Conservation (phyloP, 192 early-diverging fungal species). For the Coemansia asiatica region DNA sequence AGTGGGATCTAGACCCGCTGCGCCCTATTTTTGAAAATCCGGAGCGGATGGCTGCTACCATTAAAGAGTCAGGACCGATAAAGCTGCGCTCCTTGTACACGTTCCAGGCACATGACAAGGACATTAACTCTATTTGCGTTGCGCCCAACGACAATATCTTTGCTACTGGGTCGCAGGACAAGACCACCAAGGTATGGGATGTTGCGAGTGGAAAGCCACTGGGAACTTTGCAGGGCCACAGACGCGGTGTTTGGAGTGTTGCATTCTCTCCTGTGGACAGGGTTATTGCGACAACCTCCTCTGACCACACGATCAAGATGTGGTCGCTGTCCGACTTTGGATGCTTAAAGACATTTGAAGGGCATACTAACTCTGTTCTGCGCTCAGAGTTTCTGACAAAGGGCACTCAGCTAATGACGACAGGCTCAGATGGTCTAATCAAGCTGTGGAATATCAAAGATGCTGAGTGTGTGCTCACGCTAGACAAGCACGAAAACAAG, state of each 20-base stretch:
- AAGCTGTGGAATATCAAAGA: slow-evolving; percentile 96
- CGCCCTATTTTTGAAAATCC: slow-evolving; percentile 27
- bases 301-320: slow-evolving; percentile 92
- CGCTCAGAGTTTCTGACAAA: slow-evolving; percentile 79
- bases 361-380: slow-evolving; percentile 95
- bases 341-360: slow-evolving; percentile 95
- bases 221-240: slow-evolving; percentile 86
- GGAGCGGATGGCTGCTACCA: neutral
- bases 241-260: slow-evolving; percentile 92
- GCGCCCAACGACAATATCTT: slow-evolving; percentile 91
- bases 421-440: slow-evolving; percentile 88
- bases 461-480: slow-evolving; percentile 84
- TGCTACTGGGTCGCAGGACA: slow-evolving; percentile 94
- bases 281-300: slow-evolving; percentile 85
- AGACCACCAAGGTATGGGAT: slow-evolving; percentile 90
- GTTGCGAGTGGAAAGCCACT: slow-evolving; percentile 76
- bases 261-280: slow-evolving; percentile 96
- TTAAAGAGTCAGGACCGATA: slow-evolving; percentile 19
- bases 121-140: slow-evolving; percentile 91
- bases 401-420: slow-evolving; percentile 85
- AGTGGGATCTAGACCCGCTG: slow-evolving; percentile 78
- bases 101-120: slow-evolving; percentile 92
- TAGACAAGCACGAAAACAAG: slow-evolving; percentile 94
- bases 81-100: slow-evolving; percentile 71
- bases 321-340: slow-evolving; percentile 88